Evolutionary conservation across 1,284 basidiomycete species (phyloP).

Genomic region (Neonothopanus nambi): DNA sequence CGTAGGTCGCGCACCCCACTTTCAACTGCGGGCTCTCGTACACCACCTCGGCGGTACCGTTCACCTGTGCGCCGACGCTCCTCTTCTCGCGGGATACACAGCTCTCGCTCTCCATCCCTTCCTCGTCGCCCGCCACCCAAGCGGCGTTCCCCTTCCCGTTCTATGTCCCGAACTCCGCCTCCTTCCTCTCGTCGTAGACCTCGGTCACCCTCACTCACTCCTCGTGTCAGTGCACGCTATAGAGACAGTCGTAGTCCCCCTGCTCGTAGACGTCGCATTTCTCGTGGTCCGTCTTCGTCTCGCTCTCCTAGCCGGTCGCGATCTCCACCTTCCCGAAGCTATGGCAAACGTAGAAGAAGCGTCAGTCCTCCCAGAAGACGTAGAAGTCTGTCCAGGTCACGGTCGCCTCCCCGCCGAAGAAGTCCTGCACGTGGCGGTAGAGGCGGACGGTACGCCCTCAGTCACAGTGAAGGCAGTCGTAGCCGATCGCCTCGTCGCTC

Average conservation of each 20-base stretch:
- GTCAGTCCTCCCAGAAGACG: constrained; percentile 33
- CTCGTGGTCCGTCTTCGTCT: constrained; percentile 38
- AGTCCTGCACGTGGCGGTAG: constrained; percentile 19
- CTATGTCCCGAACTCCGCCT: constrained; percentile 44
- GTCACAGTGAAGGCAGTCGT: constrained; percentile 8
- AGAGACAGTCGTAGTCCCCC: constrained; percentile 61
- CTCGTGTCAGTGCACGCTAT: constrained; percentile 38
- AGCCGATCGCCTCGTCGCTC: constrained; percentile 5
- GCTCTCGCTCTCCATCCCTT: constrained; percentile 11
- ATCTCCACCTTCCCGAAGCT: constrained; percentile 36
- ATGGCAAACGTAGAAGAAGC: constrained; percentile 34
- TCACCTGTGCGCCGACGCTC: constrained; percentile 34
- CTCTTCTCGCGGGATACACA: constrained; percentile 21
- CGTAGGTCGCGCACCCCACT: constrained; percentile 47
- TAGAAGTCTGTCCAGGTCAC: constrained; percentile 28
- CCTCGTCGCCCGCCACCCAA: constrained; percentile 2
- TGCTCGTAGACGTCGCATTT: constrained; percentile 50
- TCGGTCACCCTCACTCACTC: constrained; percentile 48
- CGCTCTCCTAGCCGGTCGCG: constrained; percentile 42
- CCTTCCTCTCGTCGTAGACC: constrained; percentile 49
- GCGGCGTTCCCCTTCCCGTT: constrained; percentile 33
- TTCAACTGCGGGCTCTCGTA: constrained; percentile 29
- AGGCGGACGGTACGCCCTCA: constrained; percentile 19
- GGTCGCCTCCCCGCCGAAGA: constrained; percentile 15
- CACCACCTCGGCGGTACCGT: constrained; percentile 40